These are phyloP conservation scores for Porcisia deanei DNA, from an alignment of 208 protist genomes.

Conservation along the genomic window DNA sequence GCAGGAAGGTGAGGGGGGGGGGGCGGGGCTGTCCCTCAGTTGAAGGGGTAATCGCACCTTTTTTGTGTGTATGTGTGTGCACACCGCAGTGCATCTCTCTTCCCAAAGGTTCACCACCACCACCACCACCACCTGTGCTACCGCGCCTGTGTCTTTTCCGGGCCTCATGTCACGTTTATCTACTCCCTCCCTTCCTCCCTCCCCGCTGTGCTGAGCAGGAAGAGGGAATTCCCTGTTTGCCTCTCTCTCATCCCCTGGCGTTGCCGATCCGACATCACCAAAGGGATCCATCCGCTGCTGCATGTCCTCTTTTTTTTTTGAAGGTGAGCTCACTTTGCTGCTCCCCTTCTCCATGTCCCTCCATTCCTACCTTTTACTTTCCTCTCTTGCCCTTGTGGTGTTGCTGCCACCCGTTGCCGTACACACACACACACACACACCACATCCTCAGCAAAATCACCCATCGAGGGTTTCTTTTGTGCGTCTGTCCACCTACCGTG, in stretches of 20 bases:
- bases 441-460: too few relatives aligned
- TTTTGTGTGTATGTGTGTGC: not conserved
- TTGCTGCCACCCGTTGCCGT: not conserved
- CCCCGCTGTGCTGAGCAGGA: not conserved
- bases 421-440: too few relatives aligned
- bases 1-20: too few relatives aligned
- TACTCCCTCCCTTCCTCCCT: not conserved
- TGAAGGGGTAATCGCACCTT: too few relatives aligned
- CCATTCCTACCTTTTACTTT: not conserved
- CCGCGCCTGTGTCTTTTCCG: not conserved
- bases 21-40: too few relatives aligned
- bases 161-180: too few relatives aligned
- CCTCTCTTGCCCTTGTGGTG: not conserved
- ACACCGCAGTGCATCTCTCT: not conserved
- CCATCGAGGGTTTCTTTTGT: not conserved
- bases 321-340: too few relatives aligned
- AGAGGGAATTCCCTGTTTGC: not conserved
- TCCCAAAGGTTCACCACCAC: not conserved
- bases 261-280: too few relatives aligned
- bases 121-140: too few relatives aligned
- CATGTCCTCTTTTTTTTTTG: too few relatives aligned
- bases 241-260: not conserved
- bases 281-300: too few relatives aligned
- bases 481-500: not conserved
- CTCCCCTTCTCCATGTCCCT: too few relatives aligned